Conservation (phyloP, 2,329 filamentous ascomycete species). For the Ceratocystiopsis sp. region DNA sequence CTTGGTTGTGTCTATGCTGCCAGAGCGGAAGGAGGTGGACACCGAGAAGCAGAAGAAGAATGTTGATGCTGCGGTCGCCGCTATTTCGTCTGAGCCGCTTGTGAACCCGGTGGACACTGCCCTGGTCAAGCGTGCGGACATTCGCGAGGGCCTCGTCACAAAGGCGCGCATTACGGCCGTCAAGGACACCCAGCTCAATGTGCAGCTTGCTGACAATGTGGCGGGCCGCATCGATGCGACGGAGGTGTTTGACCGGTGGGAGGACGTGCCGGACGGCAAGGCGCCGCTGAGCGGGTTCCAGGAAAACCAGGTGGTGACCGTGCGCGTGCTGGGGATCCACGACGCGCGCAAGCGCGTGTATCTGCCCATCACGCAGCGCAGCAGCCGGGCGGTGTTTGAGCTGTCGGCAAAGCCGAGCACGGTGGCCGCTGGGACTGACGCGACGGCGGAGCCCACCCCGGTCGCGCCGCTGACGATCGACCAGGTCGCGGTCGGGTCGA, state of each 20-base stretch:
- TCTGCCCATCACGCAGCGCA: conserved; percentile 75
- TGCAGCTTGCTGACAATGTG: conserved; percentile 70
- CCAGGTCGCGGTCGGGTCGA: conserved; percentile 53
- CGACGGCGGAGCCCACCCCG: conserved; percentile 24
- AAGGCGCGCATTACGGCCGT: conserved; percentile 69
- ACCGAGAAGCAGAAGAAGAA: neutral
- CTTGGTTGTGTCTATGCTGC: conserved; percentile 40
- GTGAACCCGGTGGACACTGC: conserved; percentile 41
- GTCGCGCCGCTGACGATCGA: conserved; percentile 46
- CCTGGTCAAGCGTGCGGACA: conserved; percentile 50
- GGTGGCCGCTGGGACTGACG: conserved; percentile 16
- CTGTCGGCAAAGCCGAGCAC: conserved; percentile 65
- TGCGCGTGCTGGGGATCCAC: conserved; percentile 71
- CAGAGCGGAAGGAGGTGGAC: conserved; percentile 14
- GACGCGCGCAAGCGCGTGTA: conserved; percentile 84
- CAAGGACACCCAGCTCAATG: conserved; percentile 85
- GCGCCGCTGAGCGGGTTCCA: conserved; percentile 61
- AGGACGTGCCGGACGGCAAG: conserved; percentile 70
- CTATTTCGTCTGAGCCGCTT: neutral
- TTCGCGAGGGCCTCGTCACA: conserved; percentile 53
- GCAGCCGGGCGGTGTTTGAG: conserved; percentile 69
- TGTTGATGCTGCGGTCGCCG: neutral
- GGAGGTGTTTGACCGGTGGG: conserved; percentile 76
- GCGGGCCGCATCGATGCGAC: conserved; percentile 90
- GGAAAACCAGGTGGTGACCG: conserved; percentile 51